Evolutionary conservation across 1,284 basidiomycete genomes (phyloP), one percentile per base, ranked within the genome.

Genomic region (Jaminaea rosea): DNA sequence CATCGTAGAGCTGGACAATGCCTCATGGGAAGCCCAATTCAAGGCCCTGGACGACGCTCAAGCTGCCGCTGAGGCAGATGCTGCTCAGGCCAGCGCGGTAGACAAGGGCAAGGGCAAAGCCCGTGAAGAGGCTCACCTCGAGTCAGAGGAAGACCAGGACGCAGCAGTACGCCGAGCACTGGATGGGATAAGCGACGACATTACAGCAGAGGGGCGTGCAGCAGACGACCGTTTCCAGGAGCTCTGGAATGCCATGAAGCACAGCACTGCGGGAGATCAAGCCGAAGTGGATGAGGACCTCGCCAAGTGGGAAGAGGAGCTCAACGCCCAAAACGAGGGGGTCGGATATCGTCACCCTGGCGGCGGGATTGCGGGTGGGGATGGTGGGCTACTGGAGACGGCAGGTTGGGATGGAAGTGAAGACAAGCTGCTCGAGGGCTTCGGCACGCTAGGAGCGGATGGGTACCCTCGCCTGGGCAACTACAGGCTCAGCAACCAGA

Each of bases 261-360:
- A 63, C 39, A 48, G 58, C 36, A 58, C 56, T 17, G 52, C 59
- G 31, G 50, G 57, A 5, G 57, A 60, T 4, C 60, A 59, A 13
- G 53, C 55, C 11, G 52, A 56, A 21, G 59, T 62, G 4, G 64
- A 67, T 26, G 68, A 67, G 17, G 70, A 72, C 23, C 54, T 83
- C 80, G 74, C 85, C 82, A 49, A 88, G 85, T 75, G 85, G 83
- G 17, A 88, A 84, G 70, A 80, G 78, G 55, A 82, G 55, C 59
- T 73, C 31, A 53, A 70, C 37, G 54, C 60, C 44, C 50, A 60
- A 79, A 60, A 85, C 85, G 60, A 83, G 80, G 5, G 86, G 87
- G 73, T 88, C 86, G 64, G 85, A 86, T 64, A 60, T 36, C 50
- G 55, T 9, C 71, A 73, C 46, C 71, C 71, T 7, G 59, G 59